Base-by-base conservation (phyloP, 176 grass and related monocot genomes). In the Hordeum vulgare region DNA sequence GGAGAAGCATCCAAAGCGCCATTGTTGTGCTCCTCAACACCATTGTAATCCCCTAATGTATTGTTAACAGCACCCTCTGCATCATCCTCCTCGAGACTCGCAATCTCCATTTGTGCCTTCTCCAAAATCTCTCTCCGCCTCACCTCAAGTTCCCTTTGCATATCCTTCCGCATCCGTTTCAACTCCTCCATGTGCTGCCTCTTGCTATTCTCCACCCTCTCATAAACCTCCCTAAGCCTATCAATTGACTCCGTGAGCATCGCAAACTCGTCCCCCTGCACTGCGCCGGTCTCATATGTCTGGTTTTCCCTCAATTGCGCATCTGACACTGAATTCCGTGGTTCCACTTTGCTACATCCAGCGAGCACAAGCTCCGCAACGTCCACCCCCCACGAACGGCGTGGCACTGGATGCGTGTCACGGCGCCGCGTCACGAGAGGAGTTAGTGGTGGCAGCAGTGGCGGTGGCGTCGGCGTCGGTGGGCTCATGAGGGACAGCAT, bases 81-180 rank as follows among this genome's bases (percentile, higher is more conserved):
- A 0, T 15, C 44, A 13, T 87, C 90, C 61, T 86, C 72, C 15
- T 47, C 74, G 20, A 95, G 83, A 24, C 78, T 67, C 11, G 83
- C 89, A 88, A 96, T 88, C 83, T 96, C 93, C 2, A 31, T 40
- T 63, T 89, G 77, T 20, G 89, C 96, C 79, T 85, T 95, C 65
- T 87, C 87, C 77, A 99, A 78, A 90, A 95, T 94, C 80, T 96
- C 84, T 83, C 81, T 94, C 69, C 87, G 88, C 67, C 85, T 92
- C 17, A 70, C 76, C 51, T 94, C 91, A 24, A 96, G 80, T 11
- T 96, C 93, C 57, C 86, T 95, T 35, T 93, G 89, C 29, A 95
- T 89, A 80, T 98, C 93, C 87, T 23, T 93, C 72, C 91, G 82
- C 87, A 94, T 90, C 28, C 66, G 85, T 67, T 95, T 91, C 68